Base-by-base conservation (phyloP, 768 basidiomycete genomes). In the Lentinula boryana region DNA sequence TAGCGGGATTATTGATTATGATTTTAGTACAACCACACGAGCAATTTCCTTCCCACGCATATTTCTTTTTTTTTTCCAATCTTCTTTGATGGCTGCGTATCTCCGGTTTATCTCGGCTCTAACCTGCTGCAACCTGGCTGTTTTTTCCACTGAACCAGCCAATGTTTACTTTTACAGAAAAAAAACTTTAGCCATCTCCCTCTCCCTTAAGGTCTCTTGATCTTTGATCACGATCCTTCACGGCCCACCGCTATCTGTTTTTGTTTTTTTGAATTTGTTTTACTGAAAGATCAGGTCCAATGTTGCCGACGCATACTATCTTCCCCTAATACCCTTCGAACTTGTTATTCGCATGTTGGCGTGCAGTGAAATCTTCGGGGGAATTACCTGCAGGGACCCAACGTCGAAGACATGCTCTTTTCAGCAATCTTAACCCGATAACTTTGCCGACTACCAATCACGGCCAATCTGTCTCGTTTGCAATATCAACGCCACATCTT, bases 401-500 rank as follows among this genome's bases (percentile, higher is more conserved):
- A 21, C 23, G 27, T 21, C n/a, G 55, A 56, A 56, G 55, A 27
- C 10, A 43, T 18, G 23, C 55, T 40, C 40, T 9, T 56, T 56
- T 56, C 55, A 56, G 55, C 41, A 56, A 56, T 56, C 40, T 56
- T 16, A 56, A n/a, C 55, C 55, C 55, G 40, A 56, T 36, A 21
- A 33, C 53, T 12, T 13, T 21, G 33, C 36, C 53, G 21, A 38
- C 51, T 43, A 43, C 41, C 41, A 43, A 43, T 43, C 41, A 43
- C 46, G n/a, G 46, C 46, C 18, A 9, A 48, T 48, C 46, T 48
- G 46, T 48, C 46, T 48, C n/a, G 43, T 44, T 38, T 44, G 43
- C n/a, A 44, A 44, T 44, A n/a, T 16, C 7, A 44, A 44, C 43
- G 43, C 43, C 43, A 44, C 43, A 44, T 15, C n/a, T 18, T 9